Evolutionary conservation across 202 grass and related monocot genomes (phyloP).

Genomic region (Carex arenaria): DNA sequence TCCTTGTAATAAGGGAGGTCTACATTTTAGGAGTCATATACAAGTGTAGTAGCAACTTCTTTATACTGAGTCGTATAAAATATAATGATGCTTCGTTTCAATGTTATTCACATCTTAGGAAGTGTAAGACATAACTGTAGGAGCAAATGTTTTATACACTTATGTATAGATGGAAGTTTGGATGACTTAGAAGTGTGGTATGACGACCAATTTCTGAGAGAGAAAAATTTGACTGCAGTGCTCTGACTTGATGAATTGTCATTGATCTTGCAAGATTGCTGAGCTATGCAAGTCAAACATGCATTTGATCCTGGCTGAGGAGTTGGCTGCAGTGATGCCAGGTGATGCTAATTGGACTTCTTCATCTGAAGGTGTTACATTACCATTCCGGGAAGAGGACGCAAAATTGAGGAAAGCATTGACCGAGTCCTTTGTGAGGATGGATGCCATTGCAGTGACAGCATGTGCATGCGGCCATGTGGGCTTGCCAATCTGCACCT

Average conservation of each 20-base stretch:
- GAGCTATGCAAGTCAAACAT: constrained; percentile 56
- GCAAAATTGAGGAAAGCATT: constrained; percentile 40
- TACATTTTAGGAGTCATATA: neutral
- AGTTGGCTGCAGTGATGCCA: constrained; percentile 29
- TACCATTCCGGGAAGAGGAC: neutral
- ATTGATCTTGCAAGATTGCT: constrained; percentile 40
- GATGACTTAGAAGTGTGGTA: neutral
- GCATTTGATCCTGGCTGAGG: constrained; percentile 61
- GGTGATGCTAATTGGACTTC: neutral
- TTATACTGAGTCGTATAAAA: too few relatives aligned
- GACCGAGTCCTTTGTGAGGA: constrained; percentile 34
- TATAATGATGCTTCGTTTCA: too few relatives aligned
- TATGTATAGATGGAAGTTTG: neutral
- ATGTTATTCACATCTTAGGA: too few relatives aligned
- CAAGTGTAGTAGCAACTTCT: neutral
- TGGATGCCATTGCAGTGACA: constrained; percentile 49
- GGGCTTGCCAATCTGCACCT: constrained; percentile 26
- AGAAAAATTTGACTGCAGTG: neutral
- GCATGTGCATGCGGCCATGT: constrained; percentile 56
- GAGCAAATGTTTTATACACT: neutral
- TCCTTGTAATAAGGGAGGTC: neutral
- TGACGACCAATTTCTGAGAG: neutral
- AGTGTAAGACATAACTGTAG: neutral
- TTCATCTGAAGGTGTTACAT: neutral
- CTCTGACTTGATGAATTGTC: neutral